Conservation (phyloP, 495 filamentous ascomycete genomes). For the Penicillium salamii region DNA sequence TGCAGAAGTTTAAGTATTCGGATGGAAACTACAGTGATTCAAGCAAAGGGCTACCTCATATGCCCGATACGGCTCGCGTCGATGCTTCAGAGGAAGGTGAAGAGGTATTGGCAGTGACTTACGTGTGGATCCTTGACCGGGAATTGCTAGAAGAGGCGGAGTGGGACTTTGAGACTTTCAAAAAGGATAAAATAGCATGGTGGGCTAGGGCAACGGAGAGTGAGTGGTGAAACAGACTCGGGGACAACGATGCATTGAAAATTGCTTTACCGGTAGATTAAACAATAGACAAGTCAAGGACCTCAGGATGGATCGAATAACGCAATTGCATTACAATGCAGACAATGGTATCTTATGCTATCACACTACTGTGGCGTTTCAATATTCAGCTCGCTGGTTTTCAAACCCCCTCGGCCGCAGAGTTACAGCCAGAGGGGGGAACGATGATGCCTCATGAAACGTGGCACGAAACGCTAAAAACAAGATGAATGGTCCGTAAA, state of each 20-base stretch:
- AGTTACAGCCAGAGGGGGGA: background rate
- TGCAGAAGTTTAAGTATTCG: constrained; percentile 49
- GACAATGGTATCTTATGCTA: constrained; percentile 31
- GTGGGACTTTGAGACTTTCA: constrained; percentile 81
- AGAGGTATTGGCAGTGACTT: constrained; percentile 67
- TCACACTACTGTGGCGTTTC: background rate
- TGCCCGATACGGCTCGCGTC: constrained; percentile 31
- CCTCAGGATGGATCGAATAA: background rate
- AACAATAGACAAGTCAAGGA: background rate
- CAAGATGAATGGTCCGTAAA: background rate
- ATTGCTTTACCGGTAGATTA: no score
- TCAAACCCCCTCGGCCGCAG: background rate
- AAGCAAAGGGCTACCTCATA: constrained; percentile 18
- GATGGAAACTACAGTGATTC: constrained; percentile 13
- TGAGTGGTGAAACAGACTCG: constrained; percentile 38
- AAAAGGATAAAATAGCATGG: constrained; percentile 61
- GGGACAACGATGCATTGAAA: no score
- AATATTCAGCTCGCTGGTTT: background rate
- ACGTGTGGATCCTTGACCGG: constrained; percentile 61
- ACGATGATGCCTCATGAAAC: background rate
- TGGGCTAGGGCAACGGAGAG: constrained; percentile 44
- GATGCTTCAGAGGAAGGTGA: constrained; percentile 37
- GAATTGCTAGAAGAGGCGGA: constrained; percentile 59
- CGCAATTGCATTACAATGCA: background rate
- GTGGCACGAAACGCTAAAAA: background rate